Evolutionary conservation across 2,329 filamentous ascomycete species (phyloP).

Genomic region (Trichoderma koningii): DNA sequence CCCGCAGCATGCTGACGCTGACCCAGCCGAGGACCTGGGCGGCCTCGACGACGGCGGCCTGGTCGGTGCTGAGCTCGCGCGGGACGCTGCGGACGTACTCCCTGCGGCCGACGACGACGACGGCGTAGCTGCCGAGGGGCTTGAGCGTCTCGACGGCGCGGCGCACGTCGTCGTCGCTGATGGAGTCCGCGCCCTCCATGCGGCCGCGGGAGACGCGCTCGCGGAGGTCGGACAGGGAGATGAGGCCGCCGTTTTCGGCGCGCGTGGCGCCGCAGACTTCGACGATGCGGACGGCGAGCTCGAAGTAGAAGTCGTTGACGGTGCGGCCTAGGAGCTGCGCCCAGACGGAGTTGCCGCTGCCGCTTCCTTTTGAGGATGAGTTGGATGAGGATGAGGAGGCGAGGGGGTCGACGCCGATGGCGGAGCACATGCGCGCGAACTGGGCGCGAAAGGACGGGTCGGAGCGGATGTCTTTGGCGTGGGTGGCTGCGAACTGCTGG

Average conservation of each 20-base stretch:
- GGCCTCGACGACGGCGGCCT: constrained; percentile 87
- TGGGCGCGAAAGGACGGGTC: constrained; percentile 94
- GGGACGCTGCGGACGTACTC: constrained; percentile 90
- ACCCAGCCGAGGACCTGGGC: constrained; percentile 89
- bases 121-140: constrained; percentile 84
- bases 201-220: constrained; percentile 72
- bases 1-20: constrained; percentile 81
- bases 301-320: constrained; percentile 98
- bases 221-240: constrained; percentile 78
- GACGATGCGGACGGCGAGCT: constrained; percentile 91
- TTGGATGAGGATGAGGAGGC: constrained; percentile 49
- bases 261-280: constrained; percentile 87
- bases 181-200: constrained; percentile 74
- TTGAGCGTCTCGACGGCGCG: constrained; percentile 84
- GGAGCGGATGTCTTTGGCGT: constrained; percentile 93
- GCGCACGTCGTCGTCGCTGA: constrained; percentile 90
- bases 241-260: constrained; percentile 87
- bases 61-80: constrained; percentile 92
- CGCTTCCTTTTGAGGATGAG: constrained; percentile 25
- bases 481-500: constrained; percentile 91
- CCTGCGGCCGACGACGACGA: constrained; percentile 79
- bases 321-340: constrained; percentile 86
- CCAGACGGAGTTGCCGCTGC: constrained; percentile 71
- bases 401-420: constrained; percentile 93
- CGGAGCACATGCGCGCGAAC: constrained; percentile 97